Evolutionary conservation across 495 filamentous ascomycete genomes (phyloP), one percentile per base, ranked within the genome.

Genomic region (Neurospora sp.): DNA sequence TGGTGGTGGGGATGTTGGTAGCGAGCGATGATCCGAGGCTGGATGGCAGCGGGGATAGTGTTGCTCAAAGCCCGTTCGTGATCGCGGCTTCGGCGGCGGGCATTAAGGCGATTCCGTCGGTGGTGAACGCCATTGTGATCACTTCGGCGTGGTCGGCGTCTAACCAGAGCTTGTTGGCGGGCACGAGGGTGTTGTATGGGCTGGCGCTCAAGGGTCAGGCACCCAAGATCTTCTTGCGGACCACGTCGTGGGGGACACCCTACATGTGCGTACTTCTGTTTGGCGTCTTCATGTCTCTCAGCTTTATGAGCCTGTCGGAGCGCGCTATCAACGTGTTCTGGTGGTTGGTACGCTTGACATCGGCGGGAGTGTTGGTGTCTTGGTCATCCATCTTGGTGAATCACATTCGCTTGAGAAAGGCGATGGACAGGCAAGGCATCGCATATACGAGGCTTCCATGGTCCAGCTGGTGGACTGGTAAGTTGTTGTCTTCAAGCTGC

Each of bases 1-100:
- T 93, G 81, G 88, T 91, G 74, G 90, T 93, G 61, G 89, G 90
- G n/a, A 78, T 94, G 73, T 83, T 93, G n/a, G 87, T 94, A 0
- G 86, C 89, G 0, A 87, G 85, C 70, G 84, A 88, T 73, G 75
- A 79, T 35, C 84, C 87, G 0, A 88, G 84, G 42, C 84, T 92
- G 68, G 73, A 75, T 61, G 76, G 76, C 3, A 80, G 84, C 79
- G 76, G 85, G 77, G 75, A 83, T 80, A 79, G 74, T 72, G 76
- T 87, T 70, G 87, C 88, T 38, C 89, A 88, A 68, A 92, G 86
- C n/a, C 92, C 92, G 5, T 92, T 93, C 74, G 91, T 92, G 1
- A 86, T 94, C 59, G 90, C 91, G 1, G 88, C 92, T 38, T 80
- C 84, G n/a, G 81, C 86, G 14, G 92, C 91, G 0, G 90, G 90